These are phyloP conservation scores for Claviceps maximensis DNA, from an alignment of 2,329 filamentous ascomycete genomes.

Conservation along the genomic window DNA sequence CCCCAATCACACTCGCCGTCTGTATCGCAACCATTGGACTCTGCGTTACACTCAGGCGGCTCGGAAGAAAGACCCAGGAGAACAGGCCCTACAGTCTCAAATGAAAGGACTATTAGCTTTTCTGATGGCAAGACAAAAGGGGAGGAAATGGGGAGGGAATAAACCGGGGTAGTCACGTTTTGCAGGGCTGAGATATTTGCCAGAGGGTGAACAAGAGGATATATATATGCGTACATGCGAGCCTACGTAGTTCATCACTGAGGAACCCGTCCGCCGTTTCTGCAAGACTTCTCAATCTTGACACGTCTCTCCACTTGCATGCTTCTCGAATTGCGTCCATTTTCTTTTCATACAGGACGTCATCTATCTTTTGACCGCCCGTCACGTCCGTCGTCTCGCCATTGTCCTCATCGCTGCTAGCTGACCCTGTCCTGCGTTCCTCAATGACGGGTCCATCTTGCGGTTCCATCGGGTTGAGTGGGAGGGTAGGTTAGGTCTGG, in stretches of 20 bases:
- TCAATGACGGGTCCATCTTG: constrained; percentile 4
- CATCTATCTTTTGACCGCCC: constrained; percentile 1
- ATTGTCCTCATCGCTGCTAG: neutral
- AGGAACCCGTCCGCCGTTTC: constrained; percentile 54
- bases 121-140: neutral
- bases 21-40: neutral
- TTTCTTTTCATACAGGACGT: neutral
- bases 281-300: constrained; percentile 43
- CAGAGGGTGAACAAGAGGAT: neutral
- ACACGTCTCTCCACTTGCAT: constrained; percentile 44
- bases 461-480: constrained; percentile 9
- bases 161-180: neutral
- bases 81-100: constrained; percentile 41
- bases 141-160: neutral
- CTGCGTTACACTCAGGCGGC: neutral
- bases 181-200: constrained; percentile 4
- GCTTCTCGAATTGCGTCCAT: constrained; percentile 31
- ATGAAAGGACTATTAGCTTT: neutral
- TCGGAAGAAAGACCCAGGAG: constrained; percentile 31
- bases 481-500: neutral
- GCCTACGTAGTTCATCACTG: constrained; percentile 52
- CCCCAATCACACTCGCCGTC: constrained; percentile 34
- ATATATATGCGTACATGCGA: constrained; percentile 51
- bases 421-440: constrained; percentile 4
- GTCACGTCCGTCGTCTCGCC: constrained; percentile 6